Conservation (phyloP, 306 rosid species). For the Cercis canadensis region DNA sequence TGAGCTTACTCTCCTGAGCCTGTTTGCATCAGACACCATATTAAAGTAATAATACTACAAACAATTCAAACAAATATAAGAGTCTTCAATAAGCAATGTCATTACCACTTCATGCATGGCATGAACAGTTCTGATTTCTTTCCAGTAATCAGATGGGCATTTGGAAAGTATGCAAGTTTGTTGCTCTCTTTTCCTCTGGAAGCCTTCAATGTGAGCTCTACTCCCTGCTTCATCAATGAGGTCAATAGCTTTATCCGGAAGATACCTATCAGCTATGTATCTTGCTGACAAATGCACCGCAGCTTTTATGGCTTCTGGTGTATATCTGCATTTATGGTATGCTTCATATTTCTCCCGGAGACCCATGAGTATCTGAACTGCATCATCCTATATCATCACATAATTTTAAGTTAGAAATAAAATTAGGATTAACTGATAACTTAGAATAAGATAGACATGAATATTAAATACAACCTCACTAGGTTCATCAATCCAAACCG, state of each 20-base stretch:
- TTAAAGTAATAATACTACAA: slow-evolving; percentile 16
- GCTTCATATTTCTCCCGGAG: slow-evolving; percentile 75
- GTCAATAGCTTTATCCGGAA: slow-evolving; percentile 98
- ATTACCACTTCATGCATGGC: slow-evolving; percentile 83
- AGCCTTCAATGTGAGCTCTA: slow-evolving; percentile 84
- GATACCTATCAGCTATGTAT: slow-evolving; percentile 83
- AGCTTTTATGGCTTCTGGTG: slow-evolving; percentile 70
- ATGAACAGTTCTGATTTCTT: slow-evolving; percentile 75
- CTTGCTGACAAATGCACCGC: slow-evolving; percentile 78
- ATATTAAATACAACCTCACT: slow-evolving; percentile 65
- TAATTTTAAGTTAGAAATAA: slow-evolving; percentile 30
- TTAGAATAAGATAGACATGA: slow-evolving; percentile 23
- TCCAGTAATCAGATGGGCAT: slow-evolving; percentile 79
- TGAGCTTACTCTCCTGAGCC: slow-evolving; percentile 65
- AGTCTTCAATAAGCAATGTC: slow-evolving; percentile 31
- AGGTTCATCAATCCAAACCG: slow-evolving; percentile 85
- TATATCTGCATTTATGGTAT: slow-evolving; percentile 78
- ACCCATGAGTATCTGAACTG: slow-evolving; percentile 70
- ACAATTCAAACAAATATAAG: slow-evolving; percentile 16
- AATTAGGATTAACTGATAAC: slow-evolving; percentile 16
- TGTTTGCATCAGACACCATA: slow-evolving; percentile 37
- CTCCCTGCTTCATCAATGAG: slow-evolving; percentile 98
- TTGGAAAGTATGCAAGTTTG: slow-evolving; percentile 63
- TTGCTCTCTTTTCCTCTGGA: slow-evolving; percentile 65
- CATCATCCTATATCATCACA: slow-evolving; percentile 58